A percentile compares a stretch with the other conserved stretches of the same genome.
Evolutionary conservation across 2,329 filamentous ascomycete genomes (phyloP).

Genomic region (Ceratocystis cubensis): DNA sequence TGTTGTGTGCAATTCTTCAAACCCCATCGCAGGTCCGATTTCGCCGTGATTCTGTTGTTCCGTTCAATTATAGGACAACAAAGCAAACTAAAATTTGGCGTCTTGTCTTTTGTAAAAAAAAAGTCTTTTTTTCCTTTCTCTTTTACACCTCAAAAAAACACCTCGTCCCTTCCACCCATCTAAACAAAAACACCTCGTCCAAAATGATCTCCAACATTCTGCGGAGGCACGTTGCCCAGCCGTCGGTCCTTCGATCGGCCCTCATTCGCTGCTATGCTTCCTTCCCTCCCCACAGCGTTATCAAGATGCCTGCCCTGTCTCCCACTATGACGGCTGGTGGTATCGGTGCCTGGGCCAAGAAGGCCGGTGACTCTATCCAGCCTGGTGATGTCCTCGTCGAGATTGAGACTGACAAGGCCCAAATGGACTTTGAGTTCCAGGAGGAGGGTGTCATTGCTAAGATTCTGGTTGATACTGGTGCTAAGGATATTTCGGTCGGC

Average conservation of each 20-base stretch:
- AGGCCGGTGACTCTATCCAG: constrained; percentile 71
- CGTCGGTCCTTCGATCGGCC: constrained; percentile 34
- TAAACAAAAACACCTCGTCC: constrained; percentile 10
- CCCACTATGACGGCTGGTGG: constrained; percentile 96
- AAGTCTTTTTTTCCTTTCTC: constrained; percentile 1
- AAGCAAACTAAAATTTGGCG: neutral
- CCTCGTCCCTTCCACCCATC: too few species aligned
- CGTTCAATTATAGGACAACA: neutral
- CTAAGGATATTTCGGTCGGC: constrained; percentile 88
- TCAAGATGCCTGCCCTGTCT: constrained; percentile 96
- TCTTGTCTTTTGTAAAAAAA: neutral
- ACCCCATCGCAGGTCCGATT: constrained; percentile 18
- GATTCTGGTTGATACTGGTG: constrained; percentile 80
- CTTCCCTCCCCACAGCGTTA: constrained; percentile 84
- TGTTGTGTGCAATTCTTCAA: constrained; percentile 9
- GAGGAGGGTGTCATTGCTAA: constrained; percentile 94
- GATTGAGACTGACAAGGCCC: constrained; percentile 99
- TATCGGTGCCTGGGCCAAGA: constrained; percentile 97
- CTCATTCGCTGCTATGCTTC: constrained; percentile 59
- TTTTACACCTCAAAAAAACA: neutral
- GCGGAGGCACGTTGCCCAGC: constrained; percentile 21
- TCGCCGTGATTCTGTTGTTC: constrained; percentile 16
- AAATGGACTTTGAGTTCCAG: constrained; percentile 99
- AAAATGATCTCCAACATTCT: constrained; percentile 21
- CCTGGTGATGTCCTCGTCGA: constrained; percentile 94